Evolutionary conservation across 768 basidiomycete genomes (phyloP).

Genomic region (Xerocomellus dryophilus): DNA sequence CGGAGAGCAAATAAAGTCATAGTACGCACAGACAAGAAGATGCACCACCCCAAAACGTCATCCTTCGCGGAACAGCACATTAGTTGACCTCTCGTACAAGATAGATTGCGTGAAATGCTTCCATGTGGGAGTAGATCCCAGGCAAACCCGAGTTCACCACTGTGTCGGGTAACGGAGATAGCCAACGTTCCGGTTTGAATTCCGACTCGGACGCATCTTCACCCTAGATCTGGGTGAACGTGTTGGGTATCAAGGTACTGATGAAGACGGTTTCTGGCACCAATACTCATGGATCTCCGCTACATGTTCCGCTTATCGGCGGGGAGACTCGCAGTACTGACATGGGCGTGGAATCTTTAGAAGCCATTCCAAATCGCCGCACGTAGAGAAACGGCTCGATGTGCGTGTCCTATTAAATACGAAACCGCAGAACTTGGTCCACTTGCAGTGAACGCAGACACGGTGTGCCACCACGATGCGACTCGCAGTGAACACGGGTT

Average conservation of each 20-base stretch:
- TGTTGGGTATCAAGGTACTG: background rate
- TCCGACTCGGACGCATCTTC: background rate
- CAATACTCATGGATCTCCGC: background rate
- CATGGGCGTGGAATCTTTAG: background rate
- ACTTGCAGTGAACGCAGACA: background rate
- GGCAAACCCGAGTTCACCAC: background rate
- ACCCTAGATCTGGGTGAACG: conserved; percentile 1
- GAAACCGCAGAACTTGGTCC: no score
- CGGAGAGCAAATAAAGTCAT: background rate
- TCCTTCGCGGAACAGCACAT: background rate
- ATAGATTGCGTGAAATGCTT: background rate
- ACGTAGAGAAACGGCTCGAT: background rate
- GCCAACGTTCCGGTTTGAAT: background rate
- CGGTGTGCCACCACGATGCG: background rate
- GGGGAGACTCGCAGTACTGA: no score
- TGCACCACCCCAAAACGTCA: conserved; percentile 1
- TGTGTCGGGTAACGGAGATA: background rate
- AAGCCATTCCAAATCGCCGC: background rate
- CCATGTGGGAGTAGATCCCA: background rate
- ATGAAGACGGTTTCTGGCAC: conserved; percentile 1
- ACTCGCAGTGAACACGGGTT: background rate
- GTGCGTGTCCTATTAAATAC: no score
- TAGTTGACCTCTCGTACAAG: background rate
- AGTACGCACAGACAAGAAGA: background rate
- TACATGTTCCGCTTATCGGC: background rate